Evolutionary conservation across 306 rosid genomes (phyloP), one percentile per base, ranked within the genome.

Genomic region (Delonix regia): DNA sequence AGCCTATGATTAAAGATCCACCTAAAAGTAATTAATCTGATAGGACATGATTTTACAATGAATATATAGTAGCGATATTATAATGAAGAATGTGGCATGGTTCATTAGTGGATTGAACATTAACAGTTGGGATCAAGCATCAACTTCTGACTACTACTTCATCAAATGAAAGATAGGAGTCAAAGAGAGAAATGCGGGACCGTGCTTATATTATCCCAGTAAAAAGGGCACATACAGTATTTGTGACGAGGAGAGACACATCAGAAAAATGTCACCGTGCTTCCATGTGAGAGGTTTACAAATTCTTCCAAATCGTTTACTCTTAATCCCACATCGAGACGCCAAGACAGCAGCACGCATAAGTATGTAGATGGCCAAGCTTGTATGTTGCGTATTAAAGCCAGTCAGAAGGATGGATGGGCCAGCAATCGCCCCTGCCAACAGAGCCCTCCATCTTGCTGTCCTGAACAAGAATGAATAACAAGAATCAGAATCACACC

Each of bases 261-360:
- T 86, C 1, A 90, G 92, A 77, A 90, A 85, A 76, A 83, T 88
- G 81, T 90, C 95, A 34, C 95, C 95, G 24, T 86, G 90, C 21
- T 84, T 66, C 95, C 95, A 90, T 8, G 95, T 85, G 72, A 90
- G 88, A 71, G 95, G 95, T 85, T 83, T 90, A 87, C 95, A 90
- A 83, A 88, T 71, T 59, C 12, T 61, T 45, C 92, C 95, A 6
- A 86, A 82, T 57, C 88, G 86, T 77, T 88, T 83, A 88, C 95
- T 90, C 82, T 90, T 88, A 56, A 90, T 88, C 79, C 92, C 95
- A 73, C 92, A 88, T 36, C 88, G 89, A 1, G 92, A 74, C n/a
- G 92, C 95, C 69, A 90, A 78, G 59, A 90, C 92, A 2, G 92
- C 85, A 75, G 95, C 91, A 8, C 91, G 91, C 91, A 87, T 85